Evolutionary conservation across 208 protist genomes (phyloP), one percentile per base, ranked within the genome.

Genomic region (Crithidia thermophila): DNA sequence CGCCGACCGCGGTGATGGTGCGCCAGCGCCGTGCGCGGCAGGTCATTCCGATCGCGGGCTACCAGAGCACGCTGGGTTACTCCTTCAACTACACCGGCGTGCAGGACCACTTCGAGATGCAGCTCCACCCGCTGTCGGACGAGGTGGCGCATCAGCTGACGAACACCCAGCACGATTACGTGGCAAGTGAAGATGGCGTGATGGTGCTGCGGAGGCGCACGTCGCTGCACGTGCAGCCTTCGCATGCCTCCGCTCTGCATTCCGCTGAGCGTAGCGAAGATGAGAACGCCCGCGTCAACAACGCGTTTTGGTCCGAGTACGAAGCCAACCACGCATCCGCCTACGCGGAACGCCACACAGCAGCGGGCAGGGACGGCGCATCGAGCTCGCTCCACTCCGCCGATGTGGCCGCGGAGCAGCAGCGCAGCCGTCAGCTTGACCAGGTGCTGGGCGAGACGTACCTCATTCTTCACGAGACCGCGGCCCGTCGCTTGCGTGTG

Each of bases 31-130:
- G 53, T 1, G 43, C 25, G 8, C 75, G 74, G 18, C 62, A 58
- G 20, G 67, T 92, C 47, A 79, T 94, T 45, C 89, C 85, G 5
- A 31, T 94, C 40, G 89, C 85, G 10, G 89, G 85, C 31, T 79
- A 87, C 56, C 58, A 43, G 42, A 59, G 51, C 1, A 64, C 74
- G 9, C 16, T 93, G 7, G 84, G 73, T 11, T 91, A 90, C 64
- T 82, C 76, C 25, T 94, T 91, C 72, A 84, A 94, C 72, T 82
- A 79, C 56, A 76, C 72, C 8, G 78, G 75, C 0, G 25, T 46
- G 36, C 89, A 95, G 56, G 31, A 72, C 7, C 69, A 85, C 62
- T 93, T 91, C 60, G 77, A 76, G 69, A 77, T 79, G 43, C 57
- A 76, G 13, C 66, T 94, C 33, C 59, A 39, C 10, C 77, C 78